These are phyloP conservation scores for Tolypocladium sp. DNA, from an alignment of 2,329 filamentous ascomycete species.

Conservation along the genomic window DNA sequence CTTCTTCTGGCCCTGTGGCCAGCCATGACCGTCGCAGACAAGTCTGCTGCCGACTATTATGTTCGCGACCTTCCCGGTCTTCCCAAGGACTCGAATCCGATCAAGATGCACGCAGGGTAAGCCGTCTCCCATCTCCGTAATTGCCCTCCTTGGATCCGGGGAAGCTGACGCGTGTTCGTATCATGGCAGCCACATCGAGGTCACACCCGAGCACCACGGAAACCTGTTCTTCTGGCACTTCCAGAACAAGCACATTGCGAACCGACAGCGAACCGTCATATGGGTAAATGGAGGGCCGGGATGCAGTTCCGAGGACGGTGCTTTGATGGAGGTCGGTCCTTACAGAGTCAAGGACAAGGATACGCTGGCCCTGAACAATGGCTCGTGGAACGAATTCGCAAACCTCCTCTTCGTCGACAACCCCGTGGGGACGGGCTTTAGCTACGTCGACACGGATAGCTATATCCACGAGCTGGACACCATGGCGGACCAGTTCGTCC, in stretches of 20 bases:
- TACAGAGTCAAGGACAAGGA: conserved; percentile 73
- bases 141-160: not conserved
- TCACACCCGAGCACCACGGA: conserved; percentile 75
- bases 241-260: conserved; percentile 89
- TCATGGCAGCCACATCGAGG: conserved; percentile 72
- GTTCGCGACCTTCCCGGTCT: conserved; percentile 78
- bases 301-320: conserved; percentile 95
- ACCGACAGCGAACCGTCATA: conserved; percentile 81
- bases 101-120: conserved; percentile 99
- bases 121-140: conserved; percentile 18
- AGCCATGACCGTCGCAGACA: conserved; percentile 18
- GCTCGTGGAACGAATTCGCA: conserved; percentile 98
- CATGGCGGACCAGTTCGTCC: conserved; percentile 83
- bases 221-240: conserved; percentile 99
- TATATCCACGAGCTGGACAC: conserved; percentile 77
- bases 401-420: conserved; percentile 97
- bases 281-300: conserved; percentile 97
- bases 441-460: conserved; percentile 84
- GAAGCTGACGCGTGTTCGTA: conserved; percentile 13
- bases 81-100: conserved; percentile 57
- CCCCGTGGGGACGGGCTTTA: conserved; percentile 92
- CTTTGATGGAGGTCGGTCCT: conserved; percentile 90
- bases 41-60: conserved; percentile 68
- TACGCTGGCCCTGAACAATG: conserved; percentile 71
- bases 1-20: conserved; percentile 33